Evolutionary conservation across 208 protist genomes (phyloP).

Genomic region (Crithidia bombi): DNA sequence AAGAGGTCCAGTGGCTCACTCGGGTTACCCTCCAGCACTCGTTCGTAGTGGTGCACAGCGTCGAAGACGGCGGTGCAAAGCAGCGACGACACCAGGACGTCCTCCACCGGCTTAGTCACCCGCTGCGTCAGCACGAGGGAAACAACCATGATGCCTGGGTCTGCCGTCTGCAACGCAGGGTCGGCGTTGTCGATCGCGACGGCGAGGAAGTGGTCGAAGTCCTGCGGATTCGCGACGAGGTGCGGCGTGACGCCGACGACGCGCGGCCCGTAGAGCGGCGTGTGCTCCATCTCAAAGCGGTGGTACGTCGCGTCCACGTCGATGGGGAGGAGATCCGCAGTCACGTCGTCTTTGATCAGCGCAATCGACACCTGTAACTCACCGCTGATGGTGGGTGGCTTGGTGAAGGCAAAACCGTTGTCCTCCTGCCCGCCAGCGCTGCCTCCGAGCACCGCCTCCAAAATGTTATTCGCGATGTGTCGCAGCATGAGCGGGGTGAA

Average conservation of each 20-base stretch:
- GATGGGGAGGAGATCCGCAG: constrained; percentile 66
- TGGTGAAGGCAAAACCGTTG: constrained; percentile 16
- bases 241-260: constrained; percentile 57
- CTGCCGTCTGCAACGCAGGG: constrained; percentile 63
- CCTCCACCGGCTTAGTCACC: constrained; percentile 42
- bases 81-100: constrained; percentile 76
- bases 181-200: constrained; percentile 73
- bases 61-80: constrained; percentile 77
- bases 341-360: constrained; percentile 76
- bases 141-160: constrained; percentile 85
- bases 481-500: constrained; percentile 74
- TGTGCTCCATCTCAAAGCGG: constrained; percentile 68
- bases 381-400: constrained; percentile 34
- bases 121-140: constrained; percentile 57
- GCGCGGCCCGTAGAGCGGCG: constrained; percentile 54
- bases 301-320: constrained; percentile 57
- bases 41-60: constrained; percentile 70
- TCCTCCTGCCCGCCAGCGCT: constrained; percentile 1
- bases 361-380: constrained; percentile 79
- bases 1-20: constrained; percentile 72
- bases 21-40: constrained; percentile 43
- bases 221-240: constrained; percentile 48
- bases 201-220: constrained; percentile 72
- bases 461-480: constrained; percentile 60
- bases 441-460: constrained; percentile 39